Conservation (phyloP, 352 stramenopile genomes). For the Pythium rishiriense region DNA sequence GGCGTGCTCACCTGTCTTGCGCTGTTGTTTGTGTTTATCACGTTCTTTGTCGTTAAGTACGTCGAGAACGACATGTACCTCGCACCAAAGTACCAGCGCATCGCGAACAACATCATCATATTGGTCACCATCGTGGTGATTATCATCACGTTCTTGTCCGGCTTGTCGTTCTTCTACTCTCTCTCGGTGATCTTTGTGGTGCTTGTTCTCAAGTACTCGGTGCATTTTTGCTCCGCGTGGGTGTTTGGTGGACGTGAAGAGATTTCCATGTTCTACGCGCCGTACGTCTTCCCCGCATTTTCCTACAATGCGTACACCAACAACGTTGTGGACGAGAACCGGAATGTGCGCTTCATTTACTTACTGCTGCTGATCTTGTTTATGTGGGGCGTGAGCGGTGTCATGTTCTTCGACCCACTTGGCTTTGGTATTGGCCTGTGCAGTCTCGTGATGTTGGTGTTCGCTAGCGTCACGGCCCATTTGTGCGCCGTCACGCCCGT, state of each 20-base stretch:
- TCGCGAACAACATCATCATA: conserved; percentile 47
- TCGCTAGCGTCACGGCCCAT: conserved; percentile 74
- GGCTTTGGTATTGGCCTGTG: conserved; percentile 87
- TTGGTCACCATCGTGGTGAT: conserved; percentile 40
- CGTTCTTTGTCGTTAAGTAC: conserved; percentile 82
- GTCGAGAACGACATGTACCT: conserved; percentile 85
- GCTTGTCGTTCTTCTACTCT: conserved; percentile 81
- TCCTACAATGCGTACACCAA: conserved; percentile 90
- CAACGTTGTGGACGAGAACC: conserved; percentile 89
- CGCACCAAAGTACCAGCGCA: conserved; percentile 53
- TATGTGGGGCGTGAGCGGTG: conserved; percentile 81
- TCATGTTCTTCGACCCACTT: conserved; percentile 91
- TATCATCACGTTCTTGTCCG: conserved; percentile 41
- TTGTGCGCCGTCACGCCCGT: conserved; percentile 84
- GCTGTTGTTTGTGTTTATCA: conserved; percentile 66
- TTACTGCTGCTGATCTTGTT: conserved; percentile 71
- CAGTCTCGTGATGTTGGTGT: conserved; percentile 78
- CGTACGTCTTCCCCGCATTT: conserved; percentile 90
- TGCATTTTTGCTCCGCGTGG: conserved; percentile 65
- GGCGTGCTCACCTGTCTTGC: conserved; percentile 58
- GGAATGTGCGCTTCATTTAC: conserved; percentile 68
- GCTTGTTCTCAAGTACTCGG: conserved; percentile 68
- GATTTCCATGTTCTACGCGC: conserved; percentile 77
- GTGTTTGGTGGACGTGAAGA: conserved; percentile 59
- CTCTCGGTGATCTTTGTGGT: conserved; percentile 86